Percentiles rank a stretch among this genome's conserved stretches.
These are phyloP conservation scores for Oehlia diaphana DNA, from an alignment of 192 early-diverging fungal genomes.

Conservation along the genomic window DNA sequence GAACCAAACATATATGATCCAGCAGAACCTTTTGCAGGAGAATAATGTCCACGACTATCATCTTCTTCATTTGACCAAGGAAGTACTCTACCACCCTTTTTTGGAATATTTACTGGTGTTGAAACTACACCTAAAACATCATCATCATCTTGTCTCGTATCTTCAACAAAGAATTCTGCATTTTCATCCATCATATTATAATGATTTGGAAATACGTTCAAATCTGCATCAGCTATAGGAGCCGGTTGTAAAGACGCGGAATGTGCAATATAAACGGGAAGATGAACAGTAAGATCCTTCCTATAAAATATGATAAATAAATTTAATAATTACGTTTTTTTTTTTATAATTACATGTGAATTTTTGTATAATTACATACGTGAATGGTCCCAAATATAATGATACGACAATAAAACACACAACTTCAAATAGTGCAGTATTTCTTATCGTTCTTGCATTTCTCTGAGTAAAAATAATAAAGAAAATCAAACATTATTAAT, in stretches of 20 bases:
- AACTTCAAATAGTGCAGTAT: conserved; percentile 57
- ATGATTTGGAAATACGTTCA: conserved; percentile 39
- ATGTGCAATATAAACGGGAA: conserved; percentile 59
- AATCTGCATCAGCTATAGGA: conserved; percentile 40
- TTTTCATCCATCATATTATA: conserved; percentile 46
- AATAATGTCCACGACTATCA: conserved; percentile 22
- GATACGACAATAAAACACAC: conserved; percentile 48
- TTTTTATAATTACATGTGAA: neutral
- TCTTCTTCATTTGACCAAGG: conserved; percentile 32
- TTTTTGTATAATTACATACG: conserved; percentile 17
- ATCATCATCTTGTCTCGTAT: conserved; percentile 22
- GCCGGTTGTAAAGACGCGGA: conserved; percentile 52
- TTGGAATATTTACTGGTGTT: conserved; percentile 31
- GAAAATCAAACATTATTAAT: no score
- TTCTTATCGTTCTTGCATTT: conserved; percentile 52
- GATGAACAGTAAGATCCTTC: conserved; percentile 52
- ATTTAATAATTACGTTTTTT: neutral
- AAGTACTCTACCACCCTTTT: neutral
- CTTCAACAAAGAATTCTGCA: conserved; percentile 30
- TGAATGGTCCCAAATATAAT: conserved; percentile 46
- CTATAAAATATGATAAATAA: conserved; percentile 32
- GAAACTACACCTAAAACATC: conserved; percentile 22
- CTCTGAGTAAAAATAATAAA: conserved; percentile 17
- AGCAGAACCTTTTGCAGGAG: conserved; percentile 34
- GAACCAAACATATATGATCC: conserved; percentile 35